Evolutionary conservation across 2,329 filamentous ascomycete genomes (phyloP), one percentile per base, ranked within the genome.

Genomic region (Bipolaris cookei): DNA sequence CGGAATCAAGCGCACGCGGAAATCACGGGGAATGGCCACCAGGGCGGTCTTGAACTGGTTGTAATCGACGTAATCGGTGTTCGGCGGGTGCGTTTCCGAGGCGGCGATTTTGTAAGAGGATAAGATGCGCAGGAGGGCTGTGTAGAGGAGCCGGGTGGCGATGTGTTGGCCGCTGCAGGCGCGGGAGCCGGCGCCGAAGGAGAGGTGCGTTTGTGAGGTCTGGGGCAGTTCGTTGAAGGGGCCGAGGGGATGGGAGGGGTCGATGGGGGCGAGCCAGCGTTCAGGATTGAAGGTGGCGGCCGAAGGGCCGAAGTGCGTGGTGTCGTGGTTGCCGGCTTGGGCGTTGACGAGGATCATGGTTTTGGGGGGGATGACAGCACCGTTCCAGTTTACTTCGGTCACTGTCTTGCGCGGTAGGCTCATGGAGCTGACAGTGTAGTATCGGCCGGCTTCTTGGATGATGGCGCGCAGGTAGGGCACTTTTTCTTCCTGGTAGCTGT

Each of bases 41-140:
- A 87, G 63, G 0, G 84, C 84, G 1, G 80, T 82, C 72, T 86
- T 86, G 64, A 86, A 81, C 64, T 83, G 79, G 62, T 87, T 87
- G 64, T 87, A 87, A 5, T 87, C 84, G 4, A 87, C 81, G 59
- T 87, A 87, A 65, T 87, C 84, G 0, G 84, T 86, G 61, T 86
- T 87, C 0, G 84, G 85, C 0, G 84, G 84, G 39, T 80, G 72
- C 0, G 69, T 65, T 50, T 81, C 75, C 61, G 77, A 79, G 18
- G 83, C 77, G 28, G 83, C 78, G 53, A 84, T 80, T 61, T 76
- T 78, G 70, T 82, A 85, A 7, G 77, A 77, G 2, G 77, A 75
- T n/a, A 84, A 59, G 1, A 84, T 70, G 3, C 83, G 78, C 5
- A 84, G 70, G 1, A 85, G 71, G 3, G 82, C 81, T 0, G 80